Evolutionary conservation across 176 grass and related monocot genomes (phyloP), one percentile per base, ranked within the genome.

Genomic region (Miscanthus lutarioriparius): DNA sequence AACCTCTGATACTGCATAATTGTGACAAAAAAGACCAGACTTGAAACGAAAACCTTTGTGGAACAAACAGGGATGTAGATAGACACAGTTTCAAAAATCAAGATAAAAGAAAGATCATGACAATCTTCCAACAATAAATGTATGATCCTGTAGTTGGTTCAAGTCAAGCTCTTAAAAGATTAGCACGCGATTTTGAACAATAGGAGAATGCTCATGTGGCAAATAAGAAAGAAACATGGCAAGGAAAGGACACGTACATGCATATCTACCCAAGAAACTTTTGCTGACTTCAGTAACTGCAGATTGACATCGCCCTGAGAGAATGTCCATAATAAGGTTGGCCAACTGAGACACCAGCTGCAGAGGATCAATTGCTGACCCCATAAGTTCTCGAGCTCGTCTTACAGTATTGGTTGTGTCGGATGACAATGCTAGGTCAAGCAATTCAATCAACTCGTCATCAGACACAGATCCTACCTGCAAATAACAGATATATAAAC

Each of bases 291-390:
- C 96, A 81, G 86, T 92, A 38, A 86, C 78, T 64, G 89, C 88
- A 76, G 87, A 94, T 63, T 97, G 89, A 40, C 94, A 90, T 67
- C 89, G 81, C 37, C 96, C 96, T 4, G 91, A 89, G 56, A 98
- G 91, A 75, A 95, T 98, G 82, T 98, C 96, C 96, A 98, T 98
- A 77, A 98, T 98, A 69, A 98, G 91, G 87, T 98, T 98, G 75
- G 96, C 96, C 86, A 98, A 80, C 87, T 98, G 96, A 87, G 96
- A 98, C 32, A 98, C 93, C 72, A 98, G 83, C 89, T 98, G 96
- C 48, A 98, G 84, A 87, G 96, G 96, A 90, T 98, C 96, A 77
- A 96, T 71, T 32, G 90, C 84, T 10, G 96, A 91, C 65, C 86
- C 84, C 96, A 98, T 98, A 84, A 98, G 92, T 79, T 98, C 91